Evolutionary conservation across 1,139 yeast species (phyloP).

Genomic region (Magnusiomyces suaveolens): DNA sequence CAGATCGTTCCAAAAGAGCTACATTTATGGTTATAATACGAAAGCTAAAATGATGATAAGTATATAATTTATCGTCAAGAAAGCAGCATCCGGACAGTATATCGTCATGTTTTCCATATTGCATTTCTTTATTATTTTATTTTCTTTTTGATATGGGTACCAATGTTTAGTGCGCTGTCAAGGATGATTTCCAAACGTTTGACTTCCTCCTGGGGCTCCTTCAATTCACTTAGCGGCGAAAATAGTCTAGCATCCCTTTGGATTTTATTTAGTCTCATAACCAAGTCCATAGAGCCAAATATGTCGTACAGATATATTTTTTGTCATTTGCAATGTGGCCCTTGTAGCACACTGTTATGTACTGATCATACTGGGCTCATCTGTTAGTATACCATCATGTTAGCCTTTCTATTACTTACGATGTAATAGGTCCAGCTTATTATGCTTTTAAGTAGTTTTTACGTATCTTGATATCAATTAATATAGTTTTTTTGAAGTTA

Average conservation of each 20-base stretch:
- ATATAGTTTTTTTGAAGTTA: constrained; percentile 15
- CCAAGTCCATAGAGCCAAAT: background rate
- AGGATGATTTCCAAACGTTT: background rate
- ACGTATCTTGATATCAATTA: constrained; percentile 1
- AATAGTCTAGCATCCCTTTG: background rate
- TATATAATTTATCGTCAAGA: too few relatives aligned
- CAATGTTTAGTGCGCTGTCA: background rate
- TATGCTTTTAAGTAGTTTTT: background rate
- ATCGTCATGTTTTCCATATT: too few relatives aligned
- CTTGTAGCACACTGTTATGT: background rate
- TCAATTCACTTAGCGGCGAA: background rate
- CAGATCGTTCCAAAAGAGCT: too few relatives aligned
- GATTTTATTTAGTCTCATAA: background rate
- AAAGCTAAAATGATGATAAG: too few relatives aligned
- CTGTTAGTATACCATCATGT: too few relatives aligned
- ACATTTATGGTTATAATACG: too few relatives aligned
- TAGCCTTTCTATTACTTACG: background rate
- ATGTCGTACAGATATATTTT: background rate
- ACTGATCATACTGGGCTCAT: background rate
- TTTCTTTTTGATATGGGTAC: too few relatives aligned
- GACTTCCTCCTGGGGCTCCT: background rate
- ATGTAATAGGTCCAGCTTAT: background rate
- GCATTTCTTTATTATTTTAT: too few relatives aligned
- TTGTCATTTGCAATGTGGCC: background rate
- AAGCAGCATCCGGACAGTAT: too few relatives aligned